Percentiles rank a stretch among this genome's conserved stretches.
These are phyloP conservation scores for Setaria italica DNA, from an alignment of 202 grass and related monocot genomes.

Conservation along the genomic window DNA sequence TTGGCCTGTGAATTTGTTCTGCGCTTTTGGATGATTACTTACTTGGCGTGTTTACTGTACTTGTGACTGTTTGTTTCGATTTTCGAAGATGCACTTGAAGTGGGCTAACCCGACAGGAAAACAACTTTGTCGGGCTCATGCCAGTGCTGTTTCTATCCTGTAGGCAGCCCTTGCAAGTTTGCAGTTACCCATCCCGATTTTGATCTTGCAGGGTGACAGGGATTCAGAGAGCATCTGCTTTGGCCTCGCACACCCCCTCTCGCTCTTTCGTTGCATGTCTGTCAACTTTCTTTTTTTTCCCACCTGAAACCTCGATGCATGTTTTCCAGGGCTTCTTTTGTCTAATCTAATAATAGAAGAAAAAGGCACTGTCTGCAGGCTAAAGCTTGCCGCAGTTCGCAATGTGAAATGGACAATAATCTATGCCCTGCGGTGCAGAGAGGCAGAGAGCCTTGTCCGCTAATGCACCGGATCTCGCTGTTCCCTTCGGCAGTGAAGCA, in stretches of 20 bases:
- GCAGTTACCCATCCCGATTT: constrained; percentile 38
- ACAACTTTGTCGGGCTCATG: constrained; percentile 35
- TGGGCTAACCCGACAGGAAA: constrained; percentile 26
- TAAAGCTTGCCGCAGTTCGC: constrained; percentile 2
- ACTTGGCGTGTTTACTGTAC: background rate
- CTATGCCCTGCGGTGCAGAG: background rate
- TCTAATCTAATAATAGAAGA: background rate
- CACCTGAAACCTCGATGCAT: constrained; percentile 22
- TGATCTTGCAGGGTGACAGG: constrained; percentile 38
- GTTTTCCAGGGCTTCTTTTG: background rate
- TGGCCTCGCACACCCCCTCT: constrained; percentile 19
- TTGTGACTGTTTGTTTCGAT: background rate
- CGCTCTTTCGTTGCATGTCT: constrained; percentile 25
- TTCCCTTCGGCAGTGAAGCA: background rate
- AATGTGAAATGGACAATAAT: constrained; percentile 24
- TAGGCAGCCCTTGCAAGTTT: constrained; percentile 26
- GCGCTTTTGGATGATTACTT: background rate
- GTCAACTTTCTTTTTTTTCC: background rate
- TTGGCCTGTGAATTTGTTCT: background rate
- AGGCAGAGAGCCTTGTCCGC: constrained; percentile 18
- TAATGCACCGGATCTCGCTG: constrained; percentile 42
- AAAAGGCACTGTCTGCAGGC: background rate
- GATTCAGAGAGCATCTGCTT: constrained; percentile 51
- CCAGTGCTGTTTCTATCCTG: background rate
- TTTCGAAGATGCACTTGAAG: background rate